Percentiles rank a stretch among this genome's conserved stretches.
Evolutionary conservation across 2,329 filamentous ascomycete genomes (phyloP).

Genomic region (Monosporascus sp.): DNA sequence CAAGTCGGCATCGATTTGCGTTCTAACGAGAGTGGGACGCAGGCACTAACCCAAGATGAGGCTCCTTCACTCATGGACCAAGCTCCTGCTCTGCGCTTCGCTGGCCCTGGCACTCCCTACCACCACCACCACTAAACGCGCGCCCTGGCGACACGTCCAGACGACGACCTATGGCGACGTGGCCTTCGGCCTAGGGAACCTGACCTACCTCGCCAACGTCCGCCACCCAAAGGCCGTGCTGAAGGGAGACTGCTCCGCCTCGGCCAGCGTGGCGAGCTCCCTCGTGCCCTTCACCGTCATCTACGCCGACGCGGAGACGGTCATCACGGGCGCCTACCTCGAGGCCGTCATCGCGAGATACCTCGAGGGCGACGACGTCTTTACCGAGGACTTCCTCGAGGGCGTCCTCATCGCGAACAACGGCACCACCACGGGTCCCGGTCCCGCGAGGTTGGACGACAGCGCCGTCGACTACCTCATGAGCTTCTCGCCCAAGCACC

Average conservation of each 20-base stretch:
- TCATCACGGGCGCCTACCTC: conserved; percentile 24
- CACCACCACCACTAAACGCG: conserved; percentile 8
- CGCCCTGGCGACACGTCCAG: conserved; percentile 10
- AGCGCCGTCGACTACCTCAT: conserved; percentile 14
- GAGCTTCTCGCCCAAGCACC: conserved; percentile 7
- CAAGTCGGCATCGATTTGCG: not conserved
- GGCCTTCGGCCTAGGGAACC: conserved; percentile 30
- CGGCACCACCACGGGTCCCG: conserved; percentile 3
- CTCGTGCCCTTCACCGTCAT: conserved; percentile 22
- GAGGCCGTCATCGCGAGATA: conserved; percentile 26
- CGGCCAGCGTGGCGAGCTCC: conserved; percentile 1
- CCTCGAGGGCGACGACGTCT: conserved; percentile 30
- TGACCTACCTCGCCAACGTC: conserved; percentile 31
- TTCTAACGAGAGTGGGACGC: not conserved
- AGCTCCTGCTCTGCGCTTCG: not conserved
- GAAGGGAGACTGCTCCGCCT: conserved; percentile 6
- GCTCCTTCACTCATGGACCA: not conserved
- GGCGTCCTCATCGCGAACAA: conserved; percentile 26
- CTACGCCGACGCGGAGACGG: conserved; percentile 20
- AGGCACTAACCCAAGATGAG: not conserved
- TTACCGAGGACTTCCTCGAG: conserved; percentile 29
- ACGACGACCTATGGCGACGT: conserved; percentile 23
- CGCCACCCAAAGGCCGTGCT: conserved; percentile 24
- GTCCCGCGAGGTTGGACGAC: conserved; percentile 15
- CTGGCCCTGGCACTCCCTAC: not conserved